phyloP scores from a whole-genome alignment of 2,329 filamentous ascomycete species.

The Penicillium sp. region DNA sequence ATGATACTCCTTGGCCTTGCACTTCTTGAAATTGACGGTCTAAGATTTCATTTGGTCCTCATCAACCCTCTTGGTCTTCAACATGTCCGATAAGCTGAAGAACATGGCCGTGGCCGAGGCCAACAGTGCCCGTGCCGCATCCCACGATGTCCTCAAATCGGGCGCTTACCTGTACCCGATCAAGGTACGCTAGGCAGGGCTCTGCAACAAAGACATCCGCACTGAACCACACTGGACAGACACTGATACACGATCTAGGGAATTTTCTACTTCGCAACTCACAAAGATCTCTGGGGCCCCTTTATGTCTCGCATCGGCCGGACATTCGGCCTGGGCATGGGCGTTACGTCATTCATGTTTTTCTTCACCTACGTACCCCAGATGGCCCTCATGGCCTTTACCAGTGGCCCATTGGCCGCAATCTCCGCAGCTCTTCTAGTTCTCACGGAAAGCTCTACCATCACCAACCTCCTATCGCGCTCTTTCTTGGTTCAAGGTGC shows the following conservation, averaged over 20 bases:
- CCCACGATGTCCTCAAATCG: constrained; percentile 71
- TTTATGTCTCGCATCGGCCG: constrained; percentile 58
- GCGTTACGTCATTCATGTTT: constrained; percentile 80
- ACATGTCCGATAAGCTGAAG: constrained; percentile 55
- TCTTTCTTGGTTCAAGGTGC: constrained; percentile 80
- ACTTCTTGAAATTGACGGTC: background rate
- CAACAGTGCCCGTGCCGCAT: constrained; percentile 62
- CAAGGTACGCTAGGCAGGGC: constrained; percentile 50
- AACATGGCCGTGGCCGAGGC: constrained; percentile 68
- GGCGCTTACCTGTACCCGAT: constrained; percentile 85
- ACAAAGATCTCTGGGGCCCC: constrained; percentile 61
- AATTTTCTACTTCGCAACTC: constrained; percentile 60
- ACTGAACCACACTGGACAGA: background rate
- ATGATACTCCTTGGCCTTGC: background rate
- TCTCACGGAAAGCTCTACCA: constrained; percentile 57
- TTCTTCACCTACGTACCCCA: constrained; percentile 84
- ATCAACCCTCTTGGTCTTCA: background rate
- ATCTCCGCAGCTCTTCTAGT: constrained; percentile 62
- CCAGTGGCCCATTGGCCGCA: constrained; percentile 73
- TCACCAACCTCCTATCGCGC: constrained; percentile 58
- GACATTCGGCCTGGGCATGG: constrained; percentile 69
- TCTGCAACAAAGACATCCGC: no score
- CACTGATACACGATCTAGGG: constrained; percentile 46
- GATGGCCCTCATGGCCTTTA: constrained; percentile 76
- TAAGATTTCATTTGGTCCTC: background rate